Percentiles rank a stretch among this genome's conserved stretches.
These are phyloP conservation scores for Xylariaceae sp. DNA, from an alignment of 2,329 filamentous ascomycete genomes.

Conservation along the genomic window DNA sequence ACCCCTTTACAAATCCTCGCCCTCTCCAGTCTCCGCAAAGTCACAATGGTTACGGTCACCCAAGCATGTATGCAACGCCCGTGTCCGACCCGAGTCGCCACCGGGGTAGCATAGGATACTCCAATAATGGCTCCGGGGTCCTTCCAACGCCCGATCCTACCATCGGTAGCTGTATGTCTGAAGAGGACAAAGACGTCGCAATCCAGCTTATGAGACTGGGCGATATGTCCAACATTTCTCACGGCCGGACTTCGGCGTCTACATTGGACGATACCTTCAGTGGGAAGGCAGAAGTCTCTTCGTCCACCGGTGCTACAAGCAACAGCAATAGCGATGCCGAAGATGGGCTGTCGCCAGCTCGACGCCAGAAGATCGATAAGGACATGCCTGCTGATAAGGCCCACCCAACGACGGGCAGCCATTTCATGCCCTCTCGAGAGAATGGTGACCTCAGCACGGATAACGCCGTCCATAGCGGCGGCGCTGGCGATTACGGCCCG, in stretches of 20 bases:
- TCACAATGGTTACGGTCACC: conserved; percentile 55
- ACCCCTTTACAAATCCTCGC: conserved; percentile 72
- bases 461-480: conserved; percentile 49
- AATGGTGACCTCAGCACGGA: conserved; percentile 50
- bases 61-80: conserved; percentile 58
- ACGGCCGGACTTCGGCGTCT: conserved; percentile 87
- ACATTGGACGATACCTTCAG: conserved; percentile 92
- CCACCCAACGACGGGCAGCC: conserved; percentile 48
- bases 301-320: conserved; percentile 79
- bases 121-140: conserved; percentile 50
- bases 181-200: conserved; percentile 89
- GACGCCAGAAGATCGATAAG: conserved; percentile 51
- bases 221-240: conserved; percentile 87
- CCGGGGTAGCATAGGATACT: conserved; percentile 57
- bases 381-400: conserved; percentile 40
- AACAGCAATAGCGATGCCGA: conserved; percentile 68
- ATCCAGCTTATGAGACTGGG: conserved; percentile 94
- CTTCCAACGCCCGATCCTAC: conserved; percentile 96
- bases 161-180: conserved; percentile 91
- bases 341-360: conserved; percentile 53
- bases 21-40: conserved; percentile 80
- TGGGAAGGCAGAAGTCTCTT: conserved; percentile 77
- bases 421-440: conserved; percentile 41
- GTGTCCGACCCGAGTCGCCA: conserved; percentile 57
- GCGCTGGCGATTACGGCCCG: conserved; percentile 35